Evolutionary conservation across 2,329 filamentous ascomycete species (phyloP).

Genomic region (Cercospora sp.): DNA sequence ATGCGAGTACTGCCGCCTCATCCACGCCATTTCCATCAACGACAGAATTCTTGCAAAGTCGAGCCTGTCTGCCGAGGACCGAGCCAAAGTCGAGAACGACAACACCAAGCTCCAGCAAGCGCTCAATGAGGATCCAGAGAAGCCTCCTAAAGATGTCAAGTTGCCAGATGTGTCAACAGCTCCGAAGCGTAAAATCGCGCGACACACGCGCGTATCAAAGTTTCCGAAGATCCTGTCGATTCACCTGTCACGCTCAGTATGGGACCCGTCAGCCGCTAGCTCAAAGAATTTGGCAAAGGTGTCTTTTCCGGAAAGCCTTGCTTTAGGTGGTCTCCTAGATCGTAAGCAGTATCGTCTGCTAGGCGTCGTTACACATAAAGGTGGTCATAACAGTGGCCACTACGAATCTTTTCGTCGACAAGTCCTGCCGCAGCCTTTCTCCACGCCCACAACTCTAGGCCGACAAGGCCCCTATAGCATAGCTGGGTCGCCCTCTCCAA

Average conservation of each 20-base stretch:
- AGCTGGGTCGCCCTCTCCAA: constrained; percentile 44
- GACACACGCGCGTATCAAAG: constrained; percentile 79
- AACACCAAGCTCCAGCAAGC: constrained; percentile 68
- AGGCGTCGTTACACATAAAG: constrained; percentile 89
- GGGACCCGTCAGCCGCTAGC: constrained; percentile 69
- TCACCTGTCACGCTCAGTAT: constrained; percentile 91
- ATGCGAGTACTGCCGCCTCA: constrained; percentile 87
- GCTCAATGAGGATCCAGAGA: constrained; percentile 79
- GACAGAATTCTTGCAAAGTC: constrained; percentile 60
- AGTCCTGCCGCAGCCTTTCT: constrained; percentile 74
- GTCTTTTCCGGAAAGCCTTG: constrained; percentile 81
- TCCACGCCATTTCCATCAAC: constrained; percentile 70
- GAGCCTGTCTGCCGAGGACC: constrained; percentile 51
- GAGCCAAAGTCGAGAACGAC: constrained; percentile 52
- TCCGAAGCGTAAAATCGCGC: constrained; percentile 80
- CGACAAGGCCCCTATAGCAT: constrained; percentile 71
- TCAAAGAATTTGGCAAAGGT: constrained; percentile 96
- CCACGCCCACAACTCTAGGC: constrained; percentile 78
- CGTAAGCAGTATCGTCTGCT: constrained; percentile 81
- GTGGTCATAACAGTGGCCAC: constrained; percentile 92
- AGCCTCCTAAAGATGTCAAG: constrained; percentile 67
- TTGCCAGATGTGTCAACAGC: constrained; percentile 74
- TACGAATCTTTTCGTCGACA: constrained; percentile 96
- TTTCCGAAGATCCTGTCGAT: constrained; percentile 91
- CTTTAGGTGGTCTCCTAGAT: constrained; percentile 75